phyloP scores from a whole-genome alignment of 2,329 filamentous ascomycete genomes.

The Cylindrodendrum hubeiense region DNA sequence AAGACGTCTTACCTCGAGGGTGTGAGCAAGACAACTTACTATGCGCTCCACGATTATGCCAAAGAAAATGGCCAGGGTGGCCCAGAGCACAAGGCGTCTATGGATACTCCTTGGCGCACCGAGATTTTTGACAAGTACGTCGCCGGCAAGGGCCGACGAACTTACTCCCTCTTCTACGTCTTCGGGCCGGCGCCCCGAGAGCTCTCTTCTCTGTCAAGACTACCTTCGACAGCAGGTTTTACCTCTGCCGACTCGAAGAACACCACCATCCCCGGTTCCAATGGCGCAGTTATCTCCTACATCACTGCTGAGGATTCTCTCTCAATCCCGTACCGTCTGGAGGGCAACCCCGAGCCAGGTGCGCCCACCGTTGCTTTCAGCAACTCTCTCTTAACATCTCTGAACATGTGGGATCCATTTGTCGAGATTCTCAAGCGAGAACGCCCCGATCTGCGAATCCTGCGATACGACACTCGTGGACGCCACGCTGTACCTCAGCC shows the following conservation, averaged over 20 bases:
- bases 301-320: slow-evolving; percentile 78
- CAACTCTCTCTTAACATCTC: slow-evolving; percentile 84
- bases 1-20: slow-evolving; percentile 74
- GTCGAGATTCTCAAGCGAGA: slow-evolving; percentile 70
- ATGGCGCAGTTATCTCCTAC: slow-evolving; percentile 74
- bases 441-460: slow-evolving; percentile 76
- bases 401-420: slow-evolving; percentile 85
- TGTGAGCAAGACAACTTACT: slow-evolving; percentile 62
- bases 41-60: slow-evolving; percentile 80
- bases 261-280: slow-evolving; percentile 63
- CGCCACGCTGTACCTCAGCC: slow-evolving; percentile 65
- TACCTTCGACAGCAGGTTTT: slow-evolving; percentile 63
- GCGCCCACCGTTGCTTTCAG: slow-evolving; percentile 81
- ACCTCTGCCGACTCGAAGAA: slow-evolving; percentile 67
- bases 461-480: slow-evolving; percentile 84
- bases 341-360: slow-evolving; percentile 74
- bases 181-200: slow-evolving; percentile 83
- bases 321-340: slow-evolving; percentile 78
- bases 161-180: slow-evolving; percentile 81
- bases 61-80: slow-evolving; percentile 75
- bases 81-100: slow-evolving; percentile 72
- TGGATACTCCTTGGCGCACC: slow-evolving; percentile 70
- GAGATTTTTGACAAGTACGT: slow-evolving; percentile 72
- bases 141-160: slow-evolving; percentile 66
- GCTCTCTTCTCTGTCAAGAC: slow-evolving; percentile 66